Base-by-base conservation (phyloP, 805 yeast genomes). In the Dipodascus geniculatus region DNA sequence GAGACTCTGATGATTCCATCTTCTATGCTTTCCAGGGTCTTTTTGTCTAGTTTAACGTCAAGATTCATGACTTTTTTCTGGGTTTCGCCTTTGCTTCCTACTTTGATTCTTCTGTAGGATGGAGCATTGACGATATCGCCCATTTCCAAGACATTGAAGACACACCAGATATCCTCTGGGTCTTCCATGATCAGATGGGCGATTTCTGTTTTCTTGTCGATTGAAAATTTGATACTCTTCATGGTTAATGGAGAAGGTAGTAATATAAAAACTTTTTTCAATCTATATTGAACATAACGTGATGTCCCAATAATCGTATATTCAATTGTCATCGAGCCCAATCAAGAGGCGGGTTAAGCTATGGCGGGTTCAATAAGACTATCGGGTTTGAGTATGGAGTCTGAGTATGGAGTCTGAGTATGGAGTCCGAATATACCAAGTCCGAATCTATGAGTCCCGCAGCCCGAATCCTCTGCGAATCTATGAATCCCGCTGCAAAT, bases 111-210 rank as follows among this genome's bases (percentile, higher is more conserved):
- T 67, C 96, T 73, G 58, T 76, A 71, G 9, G 96, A 86, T 56
- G 76, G 75, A 53, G 90, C 71, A 55, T 80, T 79, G 3, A 91
- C 74, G 58, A 79, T 82, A 69, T 93, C 98, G 20, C 83, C 85
- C 53, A 79, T 78, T 51, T 81, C 83, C 2, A 93, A 74, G 23
- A 93, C 71, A 63, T 91, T 93, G 71, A 88, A 88, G 2, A 87
- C 64, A 23, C 85, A 82, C 88, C 96, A 93, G 56, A 93, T 73
- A 66, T 91, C 99, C 61, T 91, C 97, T 50, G 85, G 80, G 61
- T 93, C 98, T 62, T 90, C 85, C 49, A 38, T 38, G 17, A 16
- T 38, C 6, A 38, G 20, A n/a, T n/a, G 6, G 11, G 20, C 44
- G 20, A n/a, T 38, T 38, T 38, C 44, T 6, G 17, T 17, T 38